Base-by-base conservation (phyloP, 169 alveolate species). In the Cyclospora cayetanensis region DNA sequence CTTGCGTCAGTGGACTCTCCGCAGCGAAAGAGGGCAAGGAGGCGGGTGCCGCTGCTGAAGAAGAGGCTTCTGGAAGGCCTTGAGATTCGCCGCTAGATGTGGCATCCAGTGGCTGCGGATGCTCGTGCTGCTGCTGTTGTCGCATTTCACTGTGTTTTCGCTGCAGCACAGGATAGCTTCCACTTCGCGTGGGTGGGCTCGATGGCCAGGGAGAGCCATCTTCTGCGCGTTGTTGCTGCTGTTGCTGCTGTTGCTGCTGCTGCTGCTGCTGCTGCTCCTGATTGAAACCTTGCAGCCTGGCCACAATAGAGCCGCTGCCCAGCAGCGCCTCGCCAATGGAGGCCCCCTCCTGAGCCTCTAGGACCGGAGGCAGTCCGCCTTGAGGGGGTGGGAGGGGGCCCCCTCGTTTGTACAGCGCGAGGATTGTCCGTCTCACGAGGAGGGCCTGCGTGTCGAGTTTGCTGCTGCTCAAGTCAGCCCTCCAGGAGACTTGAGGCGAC, bases 391-490 rank as follows among this genome's bases (percentile, higher is more conserved):
- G 68, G 82, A 43, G 39, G 39, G 70, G 79, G 82, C 91, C 68
- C 91, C 77, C 77, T 27, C 77, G 25, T 20, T 65, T 53, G 35
- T 63, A 88, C 43, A 88, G 77, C 0, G 92, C 88, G 22, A 46
- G 74, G 4, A 88, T 53, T 22, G 92, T 88, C 60, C 76, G 35
- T 43, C 86, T 34, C 34, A 88, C 92, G 29, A 88, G 65, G 29
- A 88, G 68, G 35, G 92, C 92, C 50, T 88, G 92, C 3, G 92
- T 88, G 60, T 88, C 92, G 52, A 88, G 76, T 35, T 68, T 39
- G 41, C 39, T 63, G 43, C 82, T 68, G 27, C 82, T 52, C 29
- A 66, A 46, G 79, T 88, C 92, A 3, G 46, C 77, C 87, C 43
- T 72, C 92, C 92, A 88, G 20, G 88, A 25, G 31, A 76, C 86